These are phyloP conservation scores for Penicillium digitatum DNA, from an alignment of 2,329 filamentous ascomycete species.

Conservation along the genomic window DNA sequence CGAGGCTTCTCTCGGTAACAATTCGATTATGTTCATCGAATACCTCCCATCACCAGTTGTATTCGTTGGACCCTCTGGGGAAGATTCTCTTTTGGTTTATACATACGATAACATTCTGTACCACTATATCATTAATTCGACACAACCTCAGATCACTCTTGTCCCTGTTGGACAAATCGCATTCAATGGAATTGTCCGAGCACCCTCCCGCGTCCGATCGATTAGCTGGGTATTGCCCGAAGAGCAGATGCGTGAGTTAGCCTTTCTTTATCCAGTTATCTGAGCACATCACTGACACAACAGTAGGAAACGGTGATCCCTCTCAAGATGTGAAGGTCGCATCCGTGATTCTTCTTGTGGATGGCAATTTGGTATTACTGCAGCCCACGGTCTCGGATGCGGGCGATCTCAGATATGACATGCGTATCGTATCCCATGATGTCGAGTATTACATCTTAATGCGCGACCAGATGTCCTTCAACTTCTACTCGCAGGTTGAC, in stretches of 20 bases:
- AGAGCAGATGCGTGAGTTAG: slow-evolving; percentile 65
- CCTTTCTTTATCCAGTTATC: not conserved
- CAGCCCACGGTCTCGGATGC: slow-evolving; percentile 79
- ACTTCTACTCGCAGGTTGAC: slow-evolving; percentile 47
- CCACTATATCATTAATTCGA: slow-evolving; percentile 81
- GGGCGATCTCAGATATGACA: slow-evolving; percentile 91
- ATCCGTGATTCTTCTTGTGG: slow-evolving; percentile 92
- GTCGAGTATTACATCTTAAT: slow-evolving; percentile 93
- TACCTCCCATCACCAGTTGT: slow-evolving; percentile 81
- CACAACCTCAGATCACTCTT: slow-evolving; percentile 67
- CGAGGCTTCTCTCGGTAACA: slow-evolving; percentile 71
- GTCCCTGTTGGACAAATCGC: slow-evolving; percentile 97
- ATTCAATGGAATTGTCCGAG: slow-evolving; percentile 92
- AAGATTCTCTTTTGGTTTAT: slow-evolving; percentile 93
- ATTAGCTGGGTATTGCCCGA: slow-evolving; percentile 96
- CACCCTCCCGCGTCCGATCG: slow-evolving; percentile 84
- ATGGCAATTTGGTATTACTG: slow-evolving; percentile 89
- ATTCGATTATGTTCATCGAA: slow-evolving; percentile 71
- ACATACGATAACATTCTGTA: slow-evolving; percentile 95
- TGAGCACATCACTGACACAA: slow-evolving; percentile 11
- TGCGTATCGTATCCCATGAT: slow-evolving; percentile 93
- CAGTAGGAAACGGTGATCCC: slow-evolving; percentile 73
- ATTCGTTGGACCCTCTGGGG: slow-evolving; percentile 79
- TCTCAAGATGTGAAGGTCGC: slow-evolving; percentile 92
- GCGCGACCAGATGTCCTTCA: slow-evolving; percentile 67